Base-by-base conservation (phyloP, 2,329 filamentous ascomycete genomes). In the Diplodia intermedia region DNA sequence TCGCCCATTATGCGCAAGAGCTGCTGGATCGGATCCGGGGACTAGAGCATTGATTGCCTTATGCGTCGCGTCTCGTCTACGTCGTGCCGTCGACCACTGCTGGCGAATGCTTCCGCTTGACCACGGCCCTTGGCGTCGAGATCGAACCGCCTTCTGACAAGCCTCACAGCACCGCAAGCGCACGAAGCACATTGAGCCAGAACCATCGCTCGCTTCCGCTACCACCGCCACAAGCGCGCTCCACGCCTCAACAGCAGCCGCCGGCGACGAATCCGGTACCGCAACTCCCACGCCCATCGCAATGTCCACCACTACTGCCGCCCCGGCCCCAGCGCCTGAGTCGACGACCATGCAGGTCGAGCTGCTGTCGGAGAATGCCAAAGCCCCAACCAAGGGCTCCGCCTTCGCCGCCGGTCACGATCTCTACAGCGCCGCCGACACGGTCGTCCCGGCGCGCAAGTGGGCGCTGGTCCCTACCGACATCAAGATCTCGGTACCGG, bases 331-430 rank as follows among this genome's bases (percentile, higher is more conserved):
- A 73, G 76, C 80, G 40, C 89, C 89, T n/a, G 66, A 67, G 43
- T 65, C 61, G 18, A 54, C 50, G 33, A 83, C 90, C 3, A 86
- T 97, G 63, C 87, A 93, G 70, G 89, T 99, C 81, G 94, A 97
- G 86, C 93, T 96, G 80, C 89, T 98, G 69, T 91, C 91, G 9
- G 84, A 89, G 47, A 88, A 90, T 71, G 95, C 90, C n/a, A 87
- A 86, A 56, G 85, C 94, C 29, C 95, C 95, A 12, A 98, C 93
- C 0, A 89, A 94, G 67, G 95, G 95, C 72, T 96, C 92, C 72
- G 90, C 89, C 65, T 94, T 92, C 76, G 92, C 95, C 0, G 95
- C 95, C 1, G 95, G 95, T 43, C 98, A 98, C 82, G 95, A 99
- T 80, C 78, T 99, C 69, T 98, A 97, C 81, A 90, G 84, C 63